Evolutionary conservation across 257 asterid species (phyloP).

Genomic region (Lycium barbarum): DNA sequence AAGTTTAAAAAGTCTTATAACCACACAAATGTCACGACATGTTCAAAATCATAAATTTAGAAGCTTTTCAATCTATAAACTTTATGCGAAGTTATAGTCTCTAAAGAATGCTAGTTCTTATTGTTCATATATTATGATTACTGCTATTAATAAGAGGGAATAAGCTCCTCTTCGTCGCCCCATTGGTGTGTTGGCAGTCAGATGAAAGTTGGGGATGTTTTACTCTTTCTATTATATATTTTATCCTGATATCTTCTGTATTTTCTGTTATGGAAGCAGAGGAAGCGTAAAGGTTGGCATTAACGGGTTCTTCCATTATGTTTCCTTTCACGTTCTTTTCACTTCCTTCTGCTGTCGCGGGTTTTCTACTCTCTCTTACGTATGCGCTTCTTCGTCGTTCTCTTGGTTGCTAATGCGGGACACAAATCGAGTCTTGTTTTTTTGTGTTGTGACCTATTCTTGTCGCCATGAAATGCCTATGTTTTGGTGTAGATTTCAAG

Average conservation of each 20-base stretch:
- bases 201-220: not conserved
- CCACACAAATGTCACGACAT: too few species aligned
- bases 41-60: not conserved
- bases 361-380: not conserved
- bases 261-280: too few species aligned
- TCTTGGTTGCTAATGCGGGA: not conserved
- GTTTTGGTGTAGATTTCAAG: constrained; percentile 10
- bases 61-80: not conserved
- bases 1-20: too few species aligned
- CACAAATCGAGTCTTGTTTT: not conserved
- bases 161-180: not conserved
- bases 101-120: not conserved
- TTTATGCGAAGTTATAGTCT: too few species aligned
- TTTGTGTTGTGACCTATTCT: not conserved
- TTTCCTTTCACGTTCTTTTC: too few species aligned
- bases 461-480: not conserved
- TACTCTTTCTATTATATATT: not conserved
- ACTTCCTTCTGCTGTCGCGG: too few species aligned
- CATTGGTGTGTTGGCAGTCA: not conserved
- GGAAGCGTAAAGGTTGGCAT: too few species aligned
- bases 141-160: not conserved
- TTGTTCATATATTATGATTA: not conserved
- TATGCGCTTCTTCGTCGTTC: not conserved
- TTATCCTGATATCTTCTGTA: not conserved
- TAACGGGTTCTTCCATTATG: too few species aligned